Conservation (phyloP, 768 basidiomycete species). For the Leccinum variicolor region DNA sequence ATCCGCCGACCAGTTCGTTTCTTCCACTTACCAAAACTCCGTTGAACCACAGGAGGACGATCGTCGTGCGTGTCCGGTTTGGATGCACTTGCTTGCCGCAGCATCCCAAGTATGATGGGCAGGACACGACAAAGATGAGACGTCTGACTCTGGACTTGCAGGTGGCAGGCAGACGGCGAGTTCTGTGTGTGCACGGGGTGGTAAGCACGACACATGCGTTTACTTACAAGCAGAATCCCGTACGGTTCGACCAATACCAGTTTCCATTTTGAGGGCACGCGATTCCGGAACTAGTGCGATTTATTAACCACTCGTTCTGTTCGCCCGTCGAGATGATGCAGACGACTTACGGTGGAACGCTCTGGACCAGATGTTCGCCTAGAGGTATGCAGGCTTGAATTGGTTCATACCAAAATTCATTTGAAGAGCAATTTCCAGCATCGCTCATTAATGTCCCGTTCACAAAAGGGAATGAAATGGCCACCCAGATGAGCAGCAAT, state of each 20-base stretch:
- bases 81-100: constrained; percentile 1
- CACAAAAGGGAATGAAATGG: constrained; percentile 7
- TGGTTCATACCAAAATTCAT: constrained; percentile 17
- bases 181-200: constrained; percentile 1
- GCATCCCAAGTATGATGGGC: constrained; percentile 4
- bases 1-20: background rate
- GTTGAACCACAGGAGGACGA: background rate
- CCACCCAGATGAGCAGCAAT: constrained; percentile 1
- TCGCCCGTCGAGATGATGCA: background rate
- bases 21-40: constrained; percentile 11
- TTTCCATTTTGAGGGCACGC: constrained; percentile 4
- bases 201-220: background rate
- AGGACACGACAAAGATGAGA: constrained; percentile 6
- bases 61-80: background rate
- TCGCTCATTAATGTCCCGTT: constrained; percentile 8
- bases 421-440: constrained; percentile 10
- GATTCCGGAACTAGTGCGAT: constrained; percentile 6
- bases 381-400: constrained; percentile 8
- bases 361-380: background rate
- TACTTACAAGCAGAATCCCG: background rate
- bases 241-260: constrained; percentile 20
- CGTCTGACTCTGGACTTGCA: background rate
- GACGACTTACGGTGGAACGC: constrained; percentile 14
- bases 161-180: constrained; percentile 15
- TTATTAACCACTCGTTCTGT: background rate